phyloP scores from a whole-genome alignment of 441 rosid species.

The Pelargonium fulgidum region DNA sequence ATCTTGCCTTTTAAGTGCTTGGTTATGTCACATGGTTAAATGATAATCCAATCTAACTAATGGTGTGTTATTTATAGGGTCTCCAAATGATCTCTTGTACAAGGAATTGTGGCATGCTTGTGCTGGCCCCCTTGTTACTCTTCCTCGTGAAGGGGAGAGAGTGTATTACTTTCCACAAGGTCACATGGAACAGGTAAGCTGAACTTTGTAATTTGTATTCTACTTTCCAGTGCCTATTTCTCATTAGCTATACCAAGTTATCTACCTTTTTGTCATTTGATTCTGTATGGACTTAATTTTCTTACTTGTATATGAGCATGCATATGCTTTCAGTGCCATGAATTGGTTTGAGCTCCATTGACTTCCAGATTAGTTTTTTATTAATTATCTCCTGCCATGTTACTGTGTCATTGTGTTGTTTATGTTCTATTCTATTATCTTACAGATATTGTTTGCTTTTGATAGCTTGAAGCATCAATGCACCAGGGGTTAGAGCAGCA shows the following conservation, averaged over 20 bases:
- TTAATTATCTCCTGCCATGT: neutral
- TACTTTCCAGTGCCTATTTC: neutral
- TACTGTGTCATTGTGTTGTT: neutral
- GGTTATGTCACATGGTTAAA: no score
- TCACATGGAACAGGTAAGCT: conserved; percentile 83
- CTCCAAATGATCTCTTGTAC: no score
- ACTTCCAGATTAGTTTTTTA: neutral
- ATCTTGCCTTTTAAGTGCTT: no score
- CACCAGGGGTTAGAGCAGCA: conserved; percentile 78
- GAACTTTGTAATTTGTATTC: neutral
- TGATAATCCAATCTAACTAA: no score
- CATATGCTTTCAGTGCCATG: neutral
- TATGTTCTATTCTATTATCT: neutral
- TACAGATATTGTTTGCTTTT: neutral
- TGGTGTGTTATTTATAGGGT: no score
- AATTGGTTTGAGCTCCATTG: neutral
- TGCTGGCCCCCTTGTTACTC: conserved; percentile 98
- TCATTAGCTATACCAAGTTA: neutral
- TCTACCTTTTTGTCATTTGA: neutral
- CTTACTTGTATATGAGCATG: neutral
- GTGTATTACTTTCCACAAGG: conserved; percentile 96
- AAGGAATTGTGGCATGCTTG: conserved; percentile 62
- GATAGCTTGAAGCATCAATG: conserved; percentile 88
- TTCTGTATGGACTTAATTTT: neutral
- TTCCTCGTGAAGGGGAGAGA: conserved; percentile 76